phyloP scores from a whole-genome alignment of 345 rosid species.

The Barbarea vulgaris region DNA sequence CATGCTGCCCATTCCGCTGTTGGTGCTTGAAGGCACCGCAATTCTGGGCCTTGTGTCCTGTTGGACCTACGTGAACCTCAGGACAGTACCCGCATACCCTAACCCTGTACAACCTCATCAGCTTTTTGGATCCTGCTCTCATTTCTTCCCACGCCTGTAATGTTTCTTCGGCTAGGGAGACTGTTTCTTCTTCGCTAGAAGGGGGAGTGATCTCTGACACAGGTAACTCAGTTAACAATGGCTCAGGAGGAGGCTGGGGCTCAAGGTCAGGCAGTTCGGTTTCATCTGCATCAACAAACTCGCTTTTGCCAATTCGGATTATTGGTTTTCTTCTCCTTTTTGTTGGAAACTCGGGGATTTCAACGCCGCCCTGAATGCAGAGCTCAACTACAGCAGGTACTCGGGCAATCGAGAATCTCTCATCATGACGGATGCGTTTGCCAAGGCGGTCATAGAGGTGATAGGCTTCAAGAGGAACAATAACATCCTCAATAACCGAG shows the following conservation, averaged over 20 bases:
- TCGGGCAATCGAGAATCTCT: constrained; percentile 77
- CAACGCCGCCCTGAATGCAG: constrained; percentile 90
- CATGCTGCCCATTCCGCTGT: constrained; percentile 94
- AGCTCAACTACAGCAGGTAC: constrained; percentile 87
- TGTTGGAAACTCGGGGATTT: constrained; percentile 66
- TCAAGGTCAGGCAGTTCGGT: constrained; percentile 78
- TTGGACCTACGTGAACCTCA: constrained; percentile 84
- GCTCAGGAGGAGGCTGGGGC: constrained; percentile 54
- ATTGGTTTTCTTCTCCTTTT: constrained; percentile 93
- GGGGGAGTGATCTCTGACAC: constrained; percentile 60
- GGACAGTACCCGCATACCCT: constrained; percentile 98
- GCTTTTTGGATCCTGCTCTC: constrained; percentile 79
- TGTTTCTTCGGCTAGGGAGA: constrained; percentile 75
- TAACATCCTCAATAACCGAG: constrained; percentile 67
- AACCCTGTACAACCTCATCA: constrained; percentile 81
- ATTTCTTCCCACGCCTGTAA: constrained; percentile 72
- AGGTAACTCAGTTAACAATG: constrained; percentile 62
- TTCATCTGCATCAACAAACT: constrained; percentile 91
- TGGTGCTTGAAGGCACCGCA: constrained; percentile 97
- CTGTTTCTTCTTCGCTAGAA: constrained; percentile 55
- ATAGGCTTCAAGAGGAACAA: constrained; percentile 72
- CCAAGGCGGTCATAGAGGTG: constrained; percentile 83
- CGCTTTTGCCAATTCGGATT: constrained; percentile 70
- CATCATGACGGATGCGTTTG: constrained; percentile 73
- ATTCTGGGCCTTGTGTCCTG: constrained; percentile 93